Base-by-base conservation (phyloP, 2,329 filamentous ascomycete species). In the Ophiostoma triangulosporum region DNA sequence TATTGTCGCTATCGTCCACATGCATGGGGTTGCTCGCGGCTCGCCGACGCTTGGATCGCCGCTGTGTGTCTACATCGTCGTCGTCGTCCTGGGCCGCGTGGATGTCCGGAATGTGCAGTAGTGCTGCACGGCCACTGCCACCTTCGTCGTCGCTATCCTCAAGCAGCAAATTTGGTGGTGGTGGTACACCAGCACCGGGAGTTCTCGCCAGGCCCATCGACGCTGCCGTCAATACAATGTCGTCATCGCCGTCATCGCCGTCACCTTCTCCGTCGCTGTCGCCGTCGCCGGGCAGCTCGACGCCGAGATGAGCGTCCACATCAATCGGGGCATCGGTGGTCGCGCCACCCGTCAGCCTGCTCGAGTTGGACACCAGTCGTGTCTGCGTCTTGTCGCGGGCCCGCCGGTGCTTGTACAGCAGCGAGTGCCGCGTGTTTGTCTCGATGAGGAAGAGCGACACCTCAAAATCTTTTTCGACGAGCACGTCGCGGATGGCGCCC, bases 391-490 rank as follows among this genome's bases (percentile, higher is more conserved):
- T 78, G 54, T 83, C 77, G 55, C 77, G 74, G 60, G 89, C 89
- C 17, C 80, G 76, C 69, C 95, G 96, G 62, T 87, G 82, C 66
- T 93, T 95, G 54, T 83, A 85, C 55, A 97, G 76, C 35, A 98
- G 73, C 32, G 88, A 86, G 70, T 97, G 93, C 14, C 89, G 81
- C 3, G 85, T 90, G 51, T 80, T 83, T 7, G 85, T 86, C 66
- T 95, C 88, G 46, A 87, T 94, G 59, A 98, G 73, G 69, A 96
- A 97, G 59, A 98, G 86, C 35, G 89, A 87, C 14, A 96, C 88
- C 64, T 97, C 89, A 64, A 96, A 98, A 60, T 95, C 91, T 67
- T 96, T 91, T 74, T 86, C 74, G 11, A 80, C 73, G 15, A 96
- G 80, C 0, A 95, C 83, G 74, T 97, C 93, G 67, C 95, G 95